phyloP scores from a whole-genome alignment of 83 land plant genomes.

The Isoetes engelmannii region DNA sequence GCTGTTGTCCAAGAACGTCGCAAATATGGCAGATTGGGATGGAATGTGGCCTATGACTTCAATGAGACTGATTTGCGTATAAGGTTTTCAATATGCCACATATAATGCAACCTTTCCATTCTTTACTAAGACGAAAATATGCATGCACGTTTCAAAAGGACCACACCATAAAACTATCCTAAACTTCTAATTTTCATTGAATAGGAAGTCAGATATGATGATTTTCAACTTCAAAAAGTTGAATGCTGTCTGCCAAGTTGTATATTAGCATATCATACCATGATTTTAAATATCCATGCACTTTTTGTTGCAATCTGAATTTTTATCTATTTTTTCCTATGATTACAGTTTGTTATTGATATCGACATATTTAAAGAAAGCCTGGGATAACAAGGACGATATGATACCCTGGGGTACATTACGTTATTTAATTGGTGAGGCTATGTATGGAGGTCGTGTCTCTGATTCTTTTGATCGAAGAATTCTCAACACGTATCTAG shows the following conservation, averaged over 20 bases:
- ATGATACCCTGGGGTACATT: slow-evolving; percentile 40
- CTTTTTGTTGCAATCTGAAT: neutral
- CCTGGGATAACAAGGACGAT: slow-evolving; percentile 40
- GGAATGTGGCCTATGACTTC: slow-evolving; percentile 41
- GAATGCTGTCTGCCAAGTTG: neutral
- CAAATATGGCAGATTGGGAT: slow-evolving; percentile 38
- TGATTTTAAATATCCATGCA: neutral
- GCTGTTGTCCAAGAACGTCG: slow-evolving; percentile 46
- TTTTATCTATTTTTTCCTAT: neutral
- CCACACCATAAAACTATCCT: too few species aligned
- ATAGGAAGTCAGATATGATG: too few species aligned
- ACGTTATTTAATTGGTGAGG: slow-evolving; percentile 40
- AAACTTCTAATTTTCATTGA: too few species aligned
- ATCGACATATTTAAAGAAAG: slow-evolving; percentile 34
- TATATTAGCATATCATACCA: neutral
- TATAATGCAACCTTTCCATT: too few species aligned
- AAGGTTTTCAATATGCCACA: too few species aligned
- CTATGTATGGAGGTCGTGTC: slow-evolving; percentile 43
- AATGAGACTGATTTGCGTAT: slow-evolving; percentile 40
- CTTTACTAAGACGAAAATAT: too few species aligned
- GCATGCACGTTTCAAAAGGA: too few species aligned
- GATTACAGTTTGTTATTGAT: slow-evolving; percentile 30
- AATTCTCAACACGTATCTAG: slow-evolving; percentile 34
- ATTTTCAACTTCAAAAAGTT: too few species aligned
- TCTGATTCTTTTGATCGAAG: slow-evolving; percentile 41